A percentile compares a stretch with the other conserved stretches of the same genome.
phyloP scores from a whole-genome alignment of 2,329 filamentous ascomycete species.

The Gremmenia infestans region DNA sequence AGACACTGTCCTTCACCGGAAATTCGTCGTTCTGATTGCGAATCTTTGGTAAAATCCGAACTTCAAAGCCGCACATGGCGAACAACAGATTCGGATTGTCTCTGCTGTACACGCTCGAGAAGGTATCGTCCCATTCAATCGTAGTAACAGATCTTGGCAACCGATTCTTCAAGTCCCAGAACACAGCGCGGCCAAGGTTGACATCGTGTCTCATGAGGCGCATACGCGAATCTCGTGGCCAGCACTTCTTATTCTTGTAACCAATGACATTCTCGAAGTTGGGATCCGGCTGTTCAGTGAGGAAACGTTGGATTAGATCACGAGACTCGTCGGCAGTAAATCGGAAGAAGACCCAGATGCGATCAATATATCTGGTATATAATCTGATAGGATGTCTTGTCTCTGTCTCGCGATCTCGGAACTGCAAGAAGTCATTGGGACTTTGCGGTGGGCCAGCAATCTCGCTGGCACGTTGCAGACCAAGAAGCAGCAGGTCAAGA shows the following conservation, averaged over 20 bases:
- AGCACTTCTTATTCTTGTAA: constrained; percentile 99
- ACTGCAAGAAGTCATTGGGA: constrained; percentile 97
- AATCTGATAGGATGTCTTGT: constrained; percentile 90
- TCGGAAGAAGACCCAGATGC: constrained; percentile 95
- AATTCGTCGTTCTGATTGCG: constrained; percentile 96
- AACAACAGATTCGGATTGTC: constrained; percentile 97
- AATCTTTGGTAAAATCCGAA: constrained; percentile 91
- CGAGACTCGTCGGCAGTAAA: constrained; percentile 92
- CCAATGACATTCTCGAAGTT: constrained; percentile 99
- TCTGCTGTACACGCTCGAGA: constrained; percentile 94
- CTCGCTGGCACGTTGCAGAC: constrained; percentile 93
- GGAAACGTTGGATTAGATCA: constrained; percentile 92
- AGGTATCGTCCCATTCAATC: constrained; percentile 98
- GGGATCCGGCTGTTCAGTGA: constrained; percentile 96
- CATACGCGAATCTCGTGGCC: constrained; percentile 97
- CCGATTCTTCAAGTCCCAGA: constrained; percentile 98
- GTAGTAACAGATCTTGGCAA: constrained; percentile 92
- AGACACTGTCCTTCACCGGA: constrained; percentile 94
- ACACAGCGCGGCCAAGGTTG: constrained; percentile 92
- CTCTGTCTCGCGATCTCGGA: constrained; percentile 88
- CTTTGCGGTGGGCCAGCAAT: constrained; percentile 90
- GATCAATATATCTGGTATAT: constrained; percentile 98
- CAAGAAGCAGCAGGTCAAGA: constrained; percentile 85
- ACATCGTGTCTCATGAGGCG: constrained; percentile 98
- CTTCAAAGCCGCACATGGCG: constrained; percentile 97